Evolutionary conservation across 2,329 filamentous ascomycete genomes (phyloP).

Genomic region (Scortechinia acanthostroma): DNA sequence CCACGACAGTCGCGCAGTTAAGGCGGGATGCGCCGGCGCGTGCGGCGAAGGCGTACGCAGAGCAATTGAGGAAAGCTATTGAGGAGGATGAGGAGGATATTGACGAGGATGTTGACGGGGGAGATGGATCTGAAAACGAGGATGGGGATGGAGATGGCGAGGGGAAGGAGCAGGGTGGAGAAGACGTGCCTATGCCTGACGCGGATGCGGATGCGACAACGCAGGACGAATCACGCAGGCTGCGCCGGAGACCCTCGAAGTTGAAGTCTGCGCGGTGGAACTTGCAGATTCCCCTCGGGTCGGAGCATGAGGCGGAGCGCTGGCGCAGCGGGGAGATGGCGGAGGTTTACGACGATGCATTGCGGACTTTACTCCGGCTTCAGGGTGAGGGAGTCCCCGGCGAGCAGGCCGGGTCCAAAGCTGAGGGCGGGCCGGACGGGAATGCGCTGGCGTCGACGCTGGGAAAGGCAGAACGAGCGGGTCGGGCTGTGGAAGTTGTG

Average conservation of each 20-base stretch:
- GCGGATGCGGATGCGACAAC: neutral
- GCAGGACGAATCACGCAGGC: neutral
- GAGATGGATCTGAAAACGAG: neutral
- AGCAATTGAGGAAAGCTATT: conserved; percentile 20
- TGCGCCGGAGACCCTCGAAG: neutral
- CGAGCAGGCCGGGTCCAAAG: neutral
- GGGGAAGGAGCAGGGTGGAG: neutral
- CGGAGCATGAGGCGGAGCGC: neutral
- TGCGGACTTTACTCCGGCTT: neutral
- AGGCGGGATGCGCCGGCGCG: conserved; percentile 29
- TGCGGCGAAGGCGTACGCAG: conserved; percentile 26
- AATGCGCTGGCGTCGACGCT: conserved; percentile 1
- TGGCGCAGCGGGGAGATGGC: conserved; percentile 1
- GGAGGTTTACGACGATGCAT: neutral
- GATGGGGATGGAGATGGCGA: neutral
- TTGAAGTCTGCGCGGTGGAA: neutral
- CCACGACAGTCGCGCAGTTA: conserved; percentile 33
- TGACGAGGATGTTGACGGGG: neutral
- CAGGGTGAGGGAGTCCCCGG: too few species aligned
- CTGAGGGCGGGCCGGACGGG: neutral
- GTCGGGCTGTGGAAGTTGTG: neutral
- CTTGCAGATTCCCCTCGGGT: neutral
- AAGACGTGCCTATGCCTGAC: neutral
- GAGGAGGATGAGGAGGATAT: conserved; percentile 24
- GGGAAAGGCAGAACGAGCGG: conserved; percentile 1